Base-by-base conservation (phyloP, 2,329 filamentous ascomycete species). In the Fusarium palustre region DNA sequence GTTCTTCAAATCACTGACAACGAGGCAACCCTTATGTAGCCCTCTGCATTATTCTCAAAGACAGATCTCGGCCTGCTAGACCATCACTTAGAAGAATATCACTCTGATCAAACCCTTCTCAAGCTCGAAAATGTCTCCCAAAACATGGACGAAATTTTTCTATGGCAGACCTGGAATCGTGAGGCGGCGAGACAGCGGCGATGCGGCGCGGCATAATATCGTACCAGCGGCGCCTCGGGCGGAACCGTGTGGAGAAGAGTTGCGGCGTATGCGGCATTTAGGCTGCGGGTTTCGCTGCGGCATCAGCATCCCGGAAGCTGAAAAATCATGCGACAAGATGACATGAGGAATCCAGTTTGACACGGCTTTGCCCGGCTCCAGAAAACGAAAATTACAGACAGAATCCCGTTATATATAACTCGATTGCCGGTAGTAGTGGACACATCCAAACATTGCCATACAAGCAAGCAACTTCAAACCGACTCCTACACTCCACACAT, bases 271-370 rank as follows among this genome's bases (percentile, higher is more conserved):
- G 62, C 62, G 62, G 62, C 60, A 47, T 39, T 11, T 24, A 9
- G 24, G 22, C 13, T 24, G 25, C 42, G 42, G 47, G 18, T 31
- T 55, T 62, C 1, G 46, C 36, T 48, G 53, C 62, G 62, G 62
- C 54, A 58, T 59, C 48, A 59, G 53, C 36, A 46, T 25, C 28
- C 41, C 60, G 41, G 42, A 52, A 24, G 39, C 9, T 46, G 18
- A 47, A 52, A 33, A 65, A 65, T 65, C 62, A 65, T 65, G 54
- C 62, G 45, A 65, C 22, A 52, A 53, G 39, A 65, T 65, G 62
- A 65, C 54, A 52, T 65, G 60, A 65, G 60, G 30, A 48, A 43
- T 65, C 20, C 24, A 31, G 24, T 33, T 31, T 7, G n/a, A 39
- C 33, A 33, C 62, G 62, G 62, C 46, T 59, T 65, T 59, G 36